Conservation (phyloP, 108 stramenopile species). For the Skeletonema menzelii region DNA sequence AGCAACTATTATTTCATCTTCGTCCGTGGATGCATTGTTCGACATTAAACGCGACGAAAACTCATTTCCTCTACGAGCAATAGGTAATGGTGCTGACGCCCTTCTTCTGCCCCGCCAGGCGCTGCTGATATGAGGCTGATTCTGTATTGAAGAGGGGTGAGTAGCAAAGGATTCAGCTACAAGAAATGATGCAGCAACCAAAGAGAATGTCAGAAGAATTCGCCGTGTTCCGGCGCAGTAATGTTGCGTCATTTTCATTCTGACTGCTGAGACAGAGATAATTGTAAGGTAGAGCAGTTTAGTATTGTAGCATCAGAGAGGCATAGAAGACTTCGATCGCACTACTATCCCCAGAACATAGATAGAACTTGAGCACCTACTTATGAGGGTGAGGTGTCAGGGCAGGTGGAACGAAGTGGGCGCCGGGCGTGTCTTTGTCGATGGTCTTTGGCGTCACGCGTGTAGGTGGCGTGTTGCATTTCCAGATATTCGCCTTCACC, state of each 20-base stretch:
- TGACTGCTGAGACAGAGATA: too few relatives aligned
- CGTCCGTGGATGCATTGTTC: not conserved
- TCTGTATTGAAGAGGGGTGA: conserved; percentile 5
- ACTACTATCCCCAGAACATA: too few relatives aligned
- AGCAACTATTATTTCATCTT: not conserved
- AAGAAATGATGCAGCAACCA: conserved; percentile 13
- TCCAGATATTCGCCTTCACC: too few relatives aligned
- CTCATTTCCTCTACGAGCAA: not conserved
- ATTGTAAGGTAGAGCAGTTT: too few relatives aligned
- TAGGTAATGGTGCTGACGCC: not conserved
- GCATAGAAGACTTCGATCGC: too few relatives aligned
- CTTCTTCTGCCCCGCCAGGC: not conserved
- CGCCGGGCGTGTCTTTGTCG: too few relatives aligned
- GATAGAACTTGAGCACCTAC: too few relatives aligned
- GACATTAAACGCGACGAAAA: conserved; percentile 2
- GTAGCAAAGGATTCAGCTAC: conserved; percentile 16
- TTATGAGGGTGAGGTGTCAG: too few relatives aligned
- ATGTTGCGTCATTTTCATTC: not conserved
- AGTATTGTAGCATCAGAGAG: too few relatives aligned
- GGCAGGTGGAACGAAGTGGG: too few relatives aligned
- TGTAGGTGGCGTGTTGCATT: too few relatives aligned
- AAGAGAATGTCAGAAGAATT: conserved; percentile 15
- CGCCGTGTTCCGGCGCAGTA: not conserved
- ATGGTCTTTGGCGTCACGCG: too few relatives aligned
- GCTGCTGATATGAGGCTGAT: not conserved